These are phyloP conservation scores for Glycyrrhiza uralensis DNA, from an alignment of 306 rosid genomes.

Conservation along the genomic window DNA sequence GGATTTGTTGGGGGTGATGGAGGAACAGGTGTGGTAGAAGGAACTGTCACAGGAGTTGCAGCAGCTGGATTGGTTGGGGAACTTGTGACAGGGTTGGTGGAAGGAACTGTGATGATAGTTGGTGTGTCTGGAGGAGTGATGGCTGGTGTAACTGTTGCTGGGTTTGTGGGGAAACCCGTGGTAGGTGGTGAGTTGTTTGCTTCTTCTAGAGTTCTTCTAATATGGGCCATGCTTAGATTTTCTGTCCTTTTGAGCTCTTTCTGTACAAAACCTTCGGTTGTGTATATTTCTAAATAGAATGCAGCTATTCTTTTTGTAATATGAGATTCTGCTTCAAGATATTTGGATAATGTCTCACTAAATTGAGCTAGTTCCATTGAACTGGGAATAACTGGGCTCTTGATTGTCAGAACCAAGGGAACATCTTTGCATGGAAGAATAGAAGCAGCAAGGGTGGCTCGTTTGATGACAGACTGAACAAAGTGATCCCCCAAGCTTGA, in stretches of 20 bases:
- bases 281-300: slow-evolving; percentile 43
- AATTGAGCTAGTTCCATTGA: slow-evolving; percentile 45
- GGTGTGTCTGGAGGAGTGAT: slow-evolving; percentile 51
- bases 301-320: slow-evolving; percentile 41
- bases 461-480: slow-evolving; percentile 36
- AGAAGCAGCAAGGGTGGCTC: slow-evolving; percentile 43
- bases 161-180: slow-evolving; percentile 50
- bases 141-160: slow-evolving; percentile 37
- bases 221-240: slow-evolving; percentile 32
- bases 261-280: slow-evolving; percentile 32
- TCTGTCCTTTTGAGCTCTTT: slow-evolving; percentile 30
- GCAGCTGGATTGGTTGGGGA: slow-evolving; percentile 53
- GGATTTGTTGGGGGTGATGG: slow-evolving; percentile 47
- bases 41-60: slow-evolving; percentile 44
- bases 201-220: slow-evolving; percentile 41
- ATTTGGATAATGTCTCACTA: slow-evolving; percentile 34
- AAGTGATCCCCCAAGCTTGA: slow-evolving; percentile 39
- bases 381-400: slow-evolving; percentile 34
- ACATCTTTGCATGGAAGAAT: slow-evolving; percentile 45
- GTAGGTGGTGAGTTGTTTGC: slow-evolving; percentile 33
- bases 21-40: slow-evolving; percentile 61
- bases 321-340: slow-evolving; percentile 39
- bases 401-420: slow-evolving; percentile 49
- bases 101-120: slow-evolving; percentile 69
- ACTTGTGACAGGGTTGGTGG: slow-evolving; percentile 56